Conservation (phyloP, 148 eudicot genomes). For the Selenicereus undatus region DNA sequence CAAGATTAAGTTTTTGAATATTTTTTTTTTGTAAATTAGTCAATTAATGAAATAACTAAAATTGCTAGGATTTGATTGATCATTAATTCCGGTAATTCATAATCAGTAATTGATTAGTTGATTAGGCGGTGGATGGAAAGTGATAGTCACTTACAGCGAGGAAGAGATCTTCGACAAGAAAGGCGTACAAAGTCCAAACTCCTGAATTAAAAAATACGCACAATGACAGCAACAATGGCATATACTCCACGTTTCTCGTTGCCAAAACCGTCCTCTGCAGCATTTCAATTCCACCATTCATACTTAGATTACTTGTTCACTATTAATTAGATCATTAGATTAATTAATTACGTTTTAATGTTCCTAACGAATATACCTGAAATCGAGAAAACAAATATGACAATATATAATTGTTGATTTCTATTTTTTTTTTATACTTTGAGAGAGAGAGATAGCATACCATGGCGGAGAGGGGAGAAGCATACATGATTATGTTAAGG, state of each 20-base stretch:
- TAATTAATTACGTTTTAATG: too few species aligned
- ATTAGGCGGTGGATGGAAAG: too few species aligned
- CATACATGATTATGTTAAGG: slow-evolving; percentile 46
- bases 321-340: too few species aligned
- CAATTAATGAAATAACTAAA: too few species aligned
- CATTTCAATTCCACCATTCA: background rate
- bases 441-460: slow-evolving; percentile 22
- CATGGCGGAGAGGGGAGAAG: slow-evolving; percentile 49
- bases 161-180: slow-evolving; percentile 45
- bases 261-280: slow-evolving; percentile 45
- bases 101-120: background rate
- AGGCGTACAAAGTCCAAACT: slow-evolving; percentile 59
- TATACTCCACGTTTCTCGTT: slow-evolving; percentile 56
- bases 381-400: too few species aligned
- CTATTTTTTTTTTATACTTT: too few species aligned
- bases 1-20: too few species aligned
- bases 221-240: slow-evolving; percentile 52
- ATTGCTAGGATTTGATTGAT: background rate
- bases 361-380: too few species aligned
- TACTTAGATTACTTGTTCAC: background rate
- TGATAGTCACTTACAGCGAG: slow-evolving; percentile 39
- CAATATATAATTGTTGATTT: too few species aligned
- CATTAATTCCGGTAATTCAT: too few species aligned
- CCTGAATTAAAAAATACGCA: slow-evolving; percentile 47
- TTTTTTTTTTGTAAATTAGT: too few species aligned